phyloP scores from a whole-genome alignment of 1,284 basidiomycete genomes.

The Ganoderma multipileum region DNA sequence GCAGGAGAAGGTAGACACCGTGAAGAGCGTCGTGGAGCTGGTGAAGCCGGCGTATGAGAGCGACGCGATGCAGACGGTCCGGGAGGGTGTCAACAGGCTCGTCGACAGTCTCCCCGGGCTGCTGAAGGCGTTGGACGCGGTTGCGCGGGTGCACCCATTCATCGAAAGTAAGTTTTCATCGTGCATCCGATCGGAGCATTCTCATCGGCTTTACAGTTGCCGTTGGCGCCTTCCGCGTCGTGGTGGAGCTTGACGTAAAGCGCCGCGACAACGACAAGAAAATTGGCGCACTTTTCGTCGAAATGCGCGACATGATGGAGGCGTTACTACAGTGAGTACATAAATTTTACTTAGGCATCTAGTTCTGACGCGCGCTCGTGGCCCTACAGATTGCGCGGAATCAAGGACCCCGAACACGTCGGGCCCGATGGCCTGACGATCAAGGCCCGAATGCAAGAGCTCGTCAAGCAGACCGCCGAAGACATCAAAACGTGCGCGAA shows the following conservation, averaged over 20 bases:
- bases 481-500: conserved; percentile 43
- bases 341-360: background rate
- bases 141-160: conserved; percentile 39
- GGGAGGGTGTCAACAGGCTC: conserved; percentile 31
- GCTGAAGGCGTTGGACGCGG: conserved; percentile 35
- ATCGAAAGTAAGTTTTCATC: conserved; percentile 29
- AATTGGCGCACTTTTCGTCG: conserved; percentile 46
- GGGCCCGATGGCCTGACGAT: conserved; percentile 34
- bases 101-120: conserved; percentile 36
- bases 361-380: background rate
- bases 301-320: conserved; percentile 55
- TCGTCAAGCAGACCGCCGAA: conserved; percentile 35
- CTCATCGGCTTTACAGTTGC: conserved; percentile 40
- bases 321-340: conserved; percentile 48
- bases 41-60: conserved; percentile 15
- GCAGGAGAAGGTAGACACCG: conserved; percentile 10
- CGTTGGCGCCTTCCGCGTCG: conserved; percentile 51
- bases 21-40: conserved; percentile 7
- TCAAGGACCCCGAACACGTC: conserved; percentile 27
- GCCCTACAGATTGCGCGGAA: conserved; percentile 11
- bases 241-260: conserved; percentile 48
- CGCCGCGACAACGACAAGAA: conserved; percentile 52
- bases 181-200: background rate
- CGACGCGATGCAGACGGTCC: conserved; percentile 18
- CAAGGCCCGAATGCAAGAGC: conserved; percentile 31